Base-by-base conservation (phyloP, 2,329 filamentous ascomycete species). In the Penicillium thymicola region DNA sequence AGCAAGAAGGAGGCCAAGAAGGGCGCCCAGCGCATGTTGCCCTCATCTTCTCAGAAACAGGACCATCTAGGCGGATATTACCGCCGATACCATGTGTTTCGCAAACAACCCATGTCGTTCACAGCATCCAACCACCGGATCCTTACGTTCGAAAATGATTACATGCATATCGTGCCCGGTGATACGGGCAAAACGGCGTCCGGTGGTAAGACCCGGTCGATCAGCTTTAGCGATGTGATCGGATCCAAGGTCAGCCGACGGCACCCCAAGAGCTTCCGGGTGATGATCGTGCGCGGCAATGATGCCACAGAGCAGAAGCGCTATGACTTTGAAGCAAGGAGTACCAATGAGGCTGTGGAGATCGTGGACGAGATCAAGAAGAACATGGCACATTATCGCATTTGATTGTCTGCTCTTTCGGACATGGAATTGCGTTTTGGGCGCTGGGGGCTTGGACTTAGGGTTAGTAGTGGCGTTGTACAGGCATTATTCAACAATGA, bases 41-140 rank as follows among this genome's bases (percentile, higher is more conserved):
- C 79, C 49, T 75, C 78, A 1, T 71, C 79, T 51, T 73, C 76
- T 2, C 75, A 81, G 63, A 77, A 79, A 56, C 76, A 77, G 54
- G 77, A 80, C 51, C 64, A 79, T 9, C 71, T 75, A 34, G 76
- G 76, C 18, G 76, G 75, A 21, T 79, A 79, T 59, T 85, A 85
- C 71, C 84, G 85, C 55, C 82, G 84, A 32, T 88, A 86, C 71
- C 80, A 82, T 51, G 85, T 88, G 18, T 80, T 82, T 28, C 82
- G 85, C 64, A 86, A 87, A 68, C 84, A 87, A 64, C 82, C 85
- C 28, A 85, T 87, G 75, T 84, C 82, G 2, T 87, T 88, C 61
- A 81, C 84, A 0, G 81, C 82, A 7, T 82, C 81, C 5, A 84
- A 84, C 47, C 81, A 84, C 21, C 80, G 83, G 40, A 82, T 85